Evolutionary conservation across 148 eudicot species (phyloP), one percentile per base, ranked within the genome.

Genomic region (Rhododendron griersonianum): DNA sequence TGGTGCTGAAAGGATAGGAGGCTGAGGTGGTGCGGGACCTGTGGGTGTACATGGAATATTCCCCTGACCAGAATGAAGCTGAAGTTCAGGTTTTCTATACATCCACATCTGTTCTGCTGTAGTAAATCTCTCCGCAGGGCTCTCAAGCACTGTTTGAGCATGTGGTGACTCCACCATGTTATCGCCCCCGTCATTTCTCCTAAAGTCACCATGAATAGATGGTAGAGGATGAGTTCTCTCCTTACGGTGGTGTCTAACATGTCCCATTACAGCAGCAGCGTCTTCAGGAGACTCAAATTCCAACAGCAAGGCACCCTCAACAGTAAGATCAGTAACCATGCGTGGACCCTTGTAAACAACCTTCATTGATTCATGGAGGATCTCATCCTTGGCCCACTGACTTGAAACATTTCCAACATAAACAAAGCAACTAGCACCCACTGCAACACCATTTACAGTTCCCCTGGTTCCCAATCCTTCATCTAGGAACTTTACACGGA

Each of bases 211-310:
- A 84, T 85, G 89, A 39, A 85, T 48, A 51, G 91, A 83, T 23
- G 81, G 53, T 65, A 79, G 71, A 81, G 78, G 83, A 83, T 83
- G 85, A 86, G 84, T 88, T 75, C 39, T 88, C 82, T 92, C 94
- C 87, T 85, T 93, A 44, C 98, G 98, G 28, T 86, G 87, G 76
- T 91, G 92, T 86, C 99, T 90, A 23, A 98, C 90, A 89, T 92
- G 94, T 83, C 90, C 91, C 88, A 94, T 95, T 11, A 90, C 93
- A 85, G 59, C 87, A 2, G 96, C 90, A 85, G 99, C 98, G 89
- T 98, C 98, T 91, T 95, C 98, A 87, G 99, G 97, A 85, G 89
- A 91, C 65, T 91, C 97, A 88, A 94, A 95, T 90, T 98, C 98
- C 92, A 98, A 81, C 78, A 98, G 90, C 86, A 98, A 87, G 48